Base-by-base conservation (phyloP, 1,284 basidiomycete species). In the Microbotryomycetes sp. region DNA sequence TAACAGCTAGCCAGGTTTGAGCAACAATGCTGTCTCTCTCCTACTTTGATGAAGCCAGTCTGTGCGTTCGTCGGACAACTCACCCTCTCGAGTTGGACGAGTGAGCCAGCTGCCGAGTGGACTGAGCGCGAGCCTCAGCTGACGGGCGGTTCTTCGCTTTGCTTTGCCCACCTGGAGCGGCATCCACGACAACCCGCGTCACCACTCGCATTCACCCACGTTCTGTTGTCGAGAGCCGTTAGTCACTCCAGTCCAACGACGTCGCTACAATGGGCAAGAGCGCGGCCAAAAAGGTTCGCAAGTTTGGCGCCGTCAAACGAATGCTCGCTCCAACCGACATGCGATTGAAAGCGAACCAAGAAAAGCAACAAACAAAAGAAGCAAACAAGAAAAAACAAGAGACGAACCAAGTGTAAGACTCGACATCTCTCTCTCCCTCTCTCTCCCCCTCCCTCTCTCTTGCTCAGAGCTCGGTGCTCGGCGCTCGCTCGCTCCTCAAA, bases 301-400 rank as follows among this genome's bases (percentile, higher is more conserved):
- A 63, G 53, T 69, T 69, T 32, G 68, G 63, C 2, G 57, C 58
- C 6, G 92, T 96, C 51, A 99, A 99, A 79, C 88, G 94, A 16
- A 83, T 98, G 81, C 79, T 98, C 68, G 94, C 92, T 74, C 93
- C 96, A 0, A 91, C 87, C 71, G 96, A 98, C 76, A 88, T 89
- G 64, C 82, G 96, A 70, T 77, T 99, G 47, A 81, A 81, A 66
- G 74, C 75, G 36, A 80, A 80, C 58, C 74, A 78, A 55, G 79
- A 78, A 63, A 80, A 79, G 70, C 76, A 77, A 12, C 74, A 74
- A 16, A 78, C 79, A 74, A 77, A 77, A 60, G 73, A 74, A 23
- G 76, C 77, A 67, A 78, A 75, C 63, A 78, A 76, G 66, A 79
- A 77, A 72, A 73, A 70, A 64, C 74, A 73, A 4, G 76, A 76